Evolutionary conservation across 2,329 filamentous ascomycete genomes (phyloP).

Genomic region (Scopulariopsis brevicaulis): DNA sequence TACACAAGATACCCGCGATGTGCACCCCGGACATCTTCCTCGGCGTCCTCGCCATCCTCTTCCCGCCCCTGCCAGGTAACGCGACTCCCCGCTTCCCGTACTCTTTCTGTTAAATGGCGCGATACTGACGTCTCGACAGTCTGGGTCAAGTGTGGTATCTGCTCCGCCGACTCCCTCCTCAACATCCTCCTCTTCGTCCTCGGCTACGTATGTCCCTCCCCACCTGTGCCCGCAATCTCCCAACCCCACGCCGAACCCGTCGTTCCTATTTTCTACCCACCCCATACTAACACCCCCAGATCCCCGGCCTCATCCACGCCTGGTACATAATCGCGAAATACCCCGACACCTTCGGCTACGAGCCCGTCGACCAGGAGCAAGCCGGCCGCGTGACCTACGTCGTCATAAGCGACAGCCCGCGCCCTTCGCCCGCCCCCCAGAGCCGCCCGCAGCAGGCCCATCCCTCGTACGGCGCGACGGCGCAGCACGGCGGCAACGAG

Average conservation of each 20-base stretch:
- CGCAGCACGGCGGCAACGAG: slow-evolving; percentile 22
- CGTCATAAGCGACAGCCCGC: slow-evolving; percentile 47
- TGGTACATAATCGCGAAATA: slow-evolving; percentile 97
- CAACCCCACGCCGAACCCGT: background rate
- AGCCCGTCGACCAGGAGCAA: slow-evolving; percentile 48
- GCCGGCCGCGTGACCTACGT: slow-evolving; percentile 63
- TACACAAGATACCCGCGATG: background rate
- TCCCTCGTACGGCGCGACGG: slow-evolving; percentile 20
- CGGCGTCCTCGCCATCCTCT: slow-evolving; percentile 50
- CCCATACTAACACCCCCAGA: slow-evolving; percentile 17
- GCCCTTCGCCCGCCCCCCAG: slow-evolving; percentile 16
- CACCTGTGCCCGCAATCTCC: background rate
- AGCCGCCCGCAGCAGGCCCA: slow-evolving; percentile 19
- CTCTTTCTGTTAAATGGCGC: too few species aligned
- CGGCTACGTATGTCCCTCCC: slow-evolving; percentile 42
- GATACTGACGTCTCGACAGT: slow-evolving; percentile 38
- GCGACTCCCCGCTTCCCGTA: slow-evolving; percentile 9
- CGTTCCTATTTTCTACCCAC: background rate
- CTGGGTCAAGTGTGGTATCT: slow-evolving; percentile 94
- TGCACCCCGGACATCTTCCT: slow-evolving; percentile 48
- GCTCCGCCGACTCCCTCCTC: slow-evolving; percentile 84
- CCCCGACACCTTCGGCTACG: slow-evolving; percentile 67
- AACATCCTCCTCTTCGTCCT: slow-evolving; percentile 84
- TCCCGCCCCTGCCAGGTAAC: slow-evolving; percentile 54
- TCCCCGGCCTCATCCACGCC: slow-evolving; percentile 84